Evolutionary conservation across 208 protist species (phyloP).

Genomic region (Wallacemonas collosoma): DNA sequence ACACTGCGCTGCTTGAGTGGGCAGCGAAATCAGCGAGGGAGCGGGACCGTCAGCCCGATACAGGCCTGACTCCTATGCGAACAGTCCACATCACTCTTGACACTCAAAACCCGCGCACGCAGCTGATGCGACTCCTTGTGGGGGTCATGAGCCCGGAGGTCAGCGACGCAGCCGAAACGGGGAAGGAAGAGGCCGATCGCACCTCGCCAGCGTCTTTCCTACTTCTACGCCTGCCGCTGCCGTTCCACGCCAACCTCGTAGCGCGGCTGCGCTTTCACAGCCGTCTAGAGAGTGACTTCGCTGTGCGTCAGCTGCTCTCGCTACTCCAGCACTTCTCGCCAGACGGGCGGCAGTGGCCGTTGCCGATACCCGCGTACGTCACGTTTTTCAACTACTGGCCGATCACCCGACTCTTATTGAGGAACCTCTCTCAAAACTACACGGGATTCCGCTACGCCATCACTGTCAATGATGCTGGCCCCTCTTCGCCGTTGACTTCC

Average conservation of each 20-base stretch:
- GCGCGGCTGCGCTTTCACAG: background rate
- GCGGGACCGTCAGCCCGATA: background rate
- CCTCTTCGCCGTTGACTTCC: background rate
- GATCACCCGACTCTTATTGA: conserved; percentile 1
- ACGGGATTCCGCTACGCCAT: conserved; percentile 8
- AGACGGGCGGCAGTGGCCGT: conserved; percentile 2
- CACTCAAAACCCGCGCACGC: background rate
- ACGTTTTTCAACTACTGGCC: conserved; percentile 17
- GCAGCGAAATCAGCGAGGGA: conserved; percentile 12
- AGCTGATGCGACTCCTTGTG: background rate
- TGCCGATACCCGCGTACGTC: background rate
- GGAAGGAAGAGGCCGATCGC: background rate
- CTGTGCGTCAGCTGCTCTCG: background rate
- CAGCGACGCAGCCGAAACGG: background rate
- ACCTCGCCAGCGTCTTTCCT: background rate
- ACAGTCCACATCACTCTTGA: background rate
- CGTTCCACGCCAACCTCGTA: background rate
- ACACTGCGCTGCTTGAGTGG: conserved; percentile 21
- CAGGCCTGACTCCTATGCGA: background rate
- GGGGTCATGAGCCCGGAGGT: background rate
- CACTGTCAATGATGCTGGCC: background rate
- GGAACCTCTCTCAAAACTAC: conserved; percentile 7
- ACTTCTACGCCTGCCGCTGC: background rate
- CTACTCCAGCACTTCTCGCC: conserved; percentile 16
- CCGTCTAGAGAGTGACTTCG: background rate